Evolutionary conservation across 306 rosid genomes (phyloP).

Genomic region (Pyrus pyrifolia): DNA sequence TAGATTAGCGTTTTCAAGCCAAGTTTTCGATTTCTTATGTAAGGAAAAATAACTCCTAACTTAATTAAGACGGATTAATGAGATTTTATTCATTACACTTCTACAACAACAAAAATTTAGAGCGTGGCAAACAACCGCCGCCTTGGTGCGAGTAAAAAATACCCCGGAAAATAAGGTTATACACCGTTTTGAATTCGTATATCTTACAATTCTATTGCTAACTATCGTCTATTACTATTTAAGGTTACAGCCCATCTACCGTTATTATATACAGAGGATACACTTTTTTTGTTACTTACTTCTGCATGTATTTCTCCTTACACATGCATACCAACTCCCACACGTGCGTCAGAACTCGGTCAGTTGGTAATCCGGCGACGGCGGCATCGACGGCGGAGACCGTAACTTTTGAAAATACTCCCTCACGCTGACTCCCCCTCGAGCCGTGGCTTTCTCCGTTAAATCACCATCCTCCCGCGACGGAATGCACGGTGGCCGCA

Average conservation of each 20-base stretch:
- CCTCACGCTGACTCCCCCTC: constrained; percentile 25
- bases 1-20: no score
- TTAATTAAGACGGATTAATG: background rate
- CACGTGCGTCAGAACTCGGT: constrained; percentile 25
- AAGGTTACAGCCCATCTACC: constrained; percentile 7
- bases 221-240: background rate
- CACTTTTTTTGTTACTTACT: background rate
- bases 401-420: constrained; percentile 46
- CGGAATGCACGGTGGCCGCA: constrained; percentile 80
- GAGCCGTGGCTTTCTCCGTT: background rate
- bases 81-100: background rate
- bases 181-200: constrained; percentile 12
- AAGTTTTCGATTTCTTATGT: no score
- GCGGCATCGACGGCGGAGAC: constrained; percentile 50
- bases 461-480: constrained; percentile 29
- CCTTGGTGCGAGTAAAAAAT: background rate
- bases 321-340: background rate
- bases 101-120: background rate
- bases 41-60: no score
- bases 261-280: constrained; percentile 29
- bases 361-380: constrained; percentile 39
- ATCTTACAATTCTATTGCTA: background rate
- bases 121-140: constrained; percentile 1
- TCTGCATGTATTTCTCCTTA: background rate
- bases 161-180: constrained; percentile 7